Evolutionary conservation across 768 basidiomycete species (phyloP).

Genomic region (Pulveroboletus sp.): DNA sequence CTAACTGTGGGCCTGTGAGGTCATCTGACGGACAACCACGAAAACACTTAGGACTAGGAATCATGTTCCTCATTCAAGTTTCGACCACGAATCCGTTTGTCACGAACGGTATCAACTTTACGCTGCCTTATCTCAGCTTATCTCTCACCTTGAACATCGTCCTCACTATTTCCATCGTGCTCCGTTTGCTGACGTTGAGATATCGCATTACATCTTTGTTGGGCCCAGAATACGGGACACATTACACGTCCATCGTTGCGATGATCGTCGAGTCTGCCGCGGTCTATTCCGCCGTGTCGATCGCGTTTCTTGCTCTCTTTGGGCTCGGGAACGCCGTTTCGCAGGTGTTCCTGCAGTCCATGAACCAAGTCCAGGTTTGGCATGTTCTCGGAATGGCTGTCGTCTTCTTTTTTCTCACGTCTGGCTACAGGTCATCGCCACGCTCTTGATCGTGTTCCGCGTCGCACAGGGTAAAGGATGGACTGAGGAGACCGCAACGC

Average conservation of each 20-base stretch:
- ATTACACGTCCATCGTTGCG: constrained; percentile 30
- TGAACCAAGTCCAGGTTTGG: constrained; percentile 28
- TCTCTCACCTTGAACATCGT: constrained; percentile 31
- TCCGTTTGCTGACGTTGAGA: constrained; percentile 24
- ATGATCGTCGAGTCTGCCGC: constrained; percentile 35
- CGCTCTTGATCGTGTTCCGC: not conserved
- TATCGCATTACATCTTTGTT: constrained; percentile 7
- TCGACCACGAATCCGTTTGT: constrained; percentile 13
- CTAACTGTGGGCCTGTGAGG: not conserved
- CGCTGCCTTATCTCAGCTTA: constrained; percentile 22
- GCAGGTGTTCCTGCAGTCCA: constrained; percentile 26
- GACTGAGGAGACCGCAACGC: not conserved
- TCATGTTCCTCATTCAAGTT: constrained; percentile 9
- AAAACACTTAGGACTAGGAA: constrained; percentile 4
- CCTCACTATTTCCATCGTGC: constrained; percentile 29
- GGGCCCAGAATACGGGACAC: constrained; percentile 17
- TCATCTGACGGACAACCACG: not conserved
- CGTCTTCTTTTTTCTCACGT: not conserved
- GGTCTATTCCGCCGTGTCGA: constrained; percentile 22
- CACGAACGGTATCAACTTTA: constrained; percentile 9
- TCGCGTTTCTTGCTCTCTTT: constrained; percentile 31
- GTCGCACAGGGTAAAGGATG: constrained; percentile 9
- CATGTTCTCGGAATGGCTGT: not conserved
- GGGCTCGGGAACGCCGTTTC: constrained; percentile 16
- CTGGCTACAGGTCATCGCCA: not conserved